phyloP scores from a whole-genome alignment of 2,329 filamentous ascomycete genomes.

The Cordyceps fumosorosea region DNA sequence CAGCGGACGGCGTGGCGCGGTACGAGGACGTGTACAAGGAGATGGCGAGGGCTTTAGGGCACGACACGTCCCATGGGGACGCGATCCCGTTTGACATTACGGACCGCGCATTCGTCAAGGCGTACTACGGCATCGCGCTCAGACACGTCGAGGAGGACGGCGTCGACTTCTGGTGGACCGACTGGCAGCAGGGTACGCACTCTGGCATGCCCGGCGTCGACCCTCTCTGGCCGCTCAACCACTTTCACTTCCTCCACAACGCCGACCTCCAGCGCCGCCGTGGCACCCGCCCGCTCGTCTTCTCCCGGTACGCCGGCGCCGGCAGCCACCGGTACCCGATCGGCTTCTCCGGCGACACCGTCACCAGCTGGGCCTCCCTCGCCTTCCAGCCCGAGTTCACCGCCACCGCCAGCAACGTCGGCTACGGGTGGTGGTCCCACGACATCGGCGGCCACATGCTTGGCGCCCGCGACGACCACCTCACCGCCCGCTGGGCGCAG shows the following conservation, averaged over 20 bases:
- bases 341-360: slow-evolving; percentile 57
- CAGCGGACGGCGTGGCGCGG: slow-evolving; percentile 49
- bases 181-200: slow-evolving; percentile 57
- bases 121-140: slow-evolving; percentile 52
- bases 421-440: slow-evolving; percentile 58
- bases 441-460: slow-evolving; percentile 53
- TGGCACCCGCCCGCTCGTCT: slow-evolving; percentile 38
- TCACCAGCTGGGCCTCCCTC: slow-evolving; percentile 54
- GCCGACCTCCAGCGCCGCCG: slow-evolving; percentile 24
- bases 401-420: slow-evolving; percentile 43
- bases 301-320: slow-evolving; percentile 37
- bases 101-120: slow-evolving; percentile 46
- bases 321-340: slow-evolving; percentile 57
- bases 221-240: slow-evolving; percentile 59
- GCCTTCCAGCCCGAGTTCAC: slow-evolving; percentile 62
- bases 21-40: slow-evolving; percentile 51
- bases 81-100: slow-evolving; percentile 52
- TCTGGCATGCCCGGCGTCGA: slow-evolving; percentile 52
- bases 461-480: slow-evolving; percentile 47
- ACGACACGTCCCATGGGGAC: slow-evolving; percentile 41
- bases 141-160: slow-evolving; percentile 48
- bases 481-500: slow-evolving; percentile 50
- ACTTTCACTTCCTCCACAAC: slow-evolving; percentile 55
- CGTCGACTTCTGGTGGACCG: slow-evolving; percentile 61
- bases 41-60: slow-evolving; percentile 44